Conservation (phyloP, 1,284 basidiomycete species). For the Tilletia horrida region DNA sequence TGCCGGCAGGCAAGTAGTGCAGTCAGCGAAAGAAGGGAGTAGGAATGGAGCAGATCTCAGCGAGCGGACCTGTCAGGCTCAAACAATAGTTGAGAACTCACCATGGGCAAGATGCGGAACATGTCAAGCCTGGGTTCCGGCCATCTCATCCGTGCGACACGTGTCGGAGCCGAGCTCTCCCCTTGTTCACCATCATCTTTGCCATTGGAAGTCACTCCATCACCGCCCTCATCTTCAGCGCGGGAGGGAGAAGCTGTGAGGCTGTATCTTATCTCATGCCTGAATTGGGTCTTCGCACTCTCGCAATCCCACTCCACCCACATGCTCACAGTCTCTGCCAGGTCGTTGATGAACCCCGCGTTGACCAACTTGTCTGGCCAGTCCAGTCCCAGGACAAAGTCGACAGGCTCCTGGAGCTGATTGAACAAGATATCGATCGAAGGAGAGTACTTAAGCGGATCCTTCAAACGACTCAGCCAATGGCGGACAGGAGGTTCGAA, state of each 20-base stretch:
- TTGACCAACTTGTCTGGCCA: conserved; percentile 89
- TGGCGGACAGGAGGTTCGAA: conserved; percentile 84
- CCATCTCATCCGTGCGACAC: conserved; percentile 41
- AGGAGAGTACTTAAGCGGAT: conserved; percentile 85
- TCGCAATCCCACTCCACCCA: conserved; percentile 88
- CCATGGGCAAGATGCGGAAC: conserved; percentile 81
- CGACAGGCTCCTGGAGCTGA: conserved; percentile 83
- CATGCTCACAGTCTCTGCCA: conserved; percentile 77
- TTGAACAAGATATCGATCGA: conserved; percentile 95
- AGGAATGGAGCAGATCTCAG: too few species aligned
- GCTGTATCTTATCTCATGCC: conserved; percentile 83
- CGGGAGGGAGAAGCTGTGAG: conserved; percentile 56
- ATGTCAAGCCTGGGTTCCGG: conserved; percentile 65
- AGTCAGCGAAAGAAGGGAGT: too few species aligned
- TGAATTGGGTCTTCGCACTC: conserved; percentile 81
- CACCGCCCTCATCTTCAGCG: not conserved
- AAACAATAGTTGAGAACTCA: conserved; percentile 53
- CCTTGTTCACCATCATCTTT: not conserved
- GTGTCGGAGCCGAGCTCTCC: too few species aligned
- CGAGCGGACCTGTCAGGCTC: too few species aligned
- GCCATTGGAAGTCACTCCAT: not conserved
- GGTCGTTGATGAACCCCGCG: conserved; percentile 78
- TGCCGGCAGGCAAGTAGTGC: too few species aligned
- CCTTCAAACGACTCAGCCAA: conserved; percentile 85
- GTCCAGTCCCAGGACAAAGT: conserved; percentile 79